phyloP scores from a whole-genome alignment of 2,329 filamentous ascomycete genomes.

The Cladophialophora exuberans region DNA sequence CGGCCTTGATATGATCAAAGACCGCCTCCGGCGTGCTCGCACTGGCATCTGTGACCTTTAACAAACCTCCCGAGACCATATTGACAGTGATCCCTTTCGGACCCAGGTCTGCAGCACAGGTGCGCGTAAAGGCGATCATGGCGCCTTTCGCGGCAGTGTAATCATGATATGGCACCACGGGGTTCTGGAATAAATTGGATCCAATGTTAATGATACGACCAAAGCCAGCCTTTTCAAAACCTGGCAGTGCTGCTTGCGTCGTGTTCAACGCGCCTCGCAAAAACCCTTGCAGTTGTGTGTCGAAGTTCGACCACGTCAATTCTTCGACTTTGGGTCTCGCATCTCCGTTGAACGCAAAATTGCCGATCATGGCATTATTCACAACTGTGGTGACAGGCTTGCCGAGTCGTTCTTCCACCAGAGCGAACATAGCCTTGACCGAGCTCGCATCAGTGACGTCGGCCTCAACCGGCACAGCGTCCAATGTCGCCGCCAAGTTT shows the following conservation, averaged over 20 bases:
- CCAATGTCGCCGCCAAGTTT: conserved; percentile 15
- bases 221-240: conserved; percentile 21
- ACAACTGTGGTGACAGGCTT: conserved; percentile 28
- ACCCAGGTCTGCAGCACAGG: conserved; percentile 29
- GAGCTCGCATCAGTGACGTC: conserved; percentile 25
- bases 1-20: conserved; percentile 29
- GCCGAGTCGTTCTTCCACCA: conserved; percentile 15
- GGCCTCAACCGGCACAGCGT: conserved; percentile 20
- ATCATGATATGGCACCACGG: conserved; percentile 32
- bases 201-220: conserved; percentile 32
- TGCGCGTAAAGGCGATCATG: conserved; percentile 29
- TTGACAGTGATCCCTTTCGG: conserved; percentile 29
- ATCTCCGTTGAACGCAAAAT: conserved; percentile 32
- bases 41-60: conserved; percentile 29
- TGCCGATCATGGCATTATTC: conserved; percentile 30
- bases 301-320: conserved; percentile 27
- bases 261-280: conserved; percentile 28
- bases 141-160: conserved; percentile 30
- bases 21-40: conserved; percentile 26
- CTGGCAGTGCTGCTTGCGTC: conserved; percentile 27
- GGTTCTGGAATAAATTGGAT: conserved; percentile 29
- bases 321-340: conserved; percentile 23
- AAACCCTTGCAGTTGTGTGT: conserved; percentile 26
- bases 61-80: conserved; percentile 28
- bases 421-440: conserved; percentile 22